Evolutionary conservation across 2,329 filamentous ascomycete species (phyloP).

Genomic region (Blumeriella jaapii): DNA sequence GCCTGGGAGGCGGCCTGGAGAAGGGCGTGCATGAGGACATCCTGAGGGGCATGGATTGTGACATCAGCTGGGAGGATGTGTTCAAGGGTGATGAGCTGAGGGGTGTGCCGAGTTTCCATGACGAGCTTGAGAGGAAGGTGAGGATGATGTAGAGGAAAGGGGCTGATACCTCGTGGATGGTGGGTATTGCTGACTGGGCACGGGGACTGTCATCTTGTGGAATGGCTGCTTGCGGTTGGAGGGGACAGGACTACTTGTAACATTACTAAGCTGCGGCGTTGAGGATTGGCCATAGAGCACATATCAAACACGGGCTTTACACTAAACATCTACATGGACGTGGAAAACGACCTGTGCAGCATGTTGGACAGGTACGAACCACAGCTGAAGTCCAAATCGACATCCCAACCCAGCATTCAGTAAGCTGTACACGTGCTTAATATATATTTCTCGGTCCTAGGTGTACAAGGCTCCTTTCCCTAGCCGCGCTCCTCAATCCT

Average conservation of each 20-base stretch:
- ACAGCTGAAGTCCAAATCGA: no score
- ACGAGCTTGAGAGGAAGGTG: slow-evolving; percentile 88
- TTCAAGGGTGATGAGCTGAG: slow-evolving; percentile 69
- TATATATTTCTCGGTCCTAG: no score
- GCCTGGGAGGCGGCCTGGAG: slow-evolving; percentile 40
- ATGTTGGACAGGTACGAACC: no score
- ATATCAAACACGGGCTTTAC: no score
- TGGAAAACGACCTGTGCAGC: no score
- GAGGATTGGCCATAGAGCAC: slow-evolving; percentile 9
- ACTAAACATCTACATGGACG: no score
- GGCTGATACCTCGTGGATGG: no score
- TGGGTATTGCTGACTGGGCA: neutral
- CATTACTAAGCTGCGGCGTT: slow-evolving; percentile 17
- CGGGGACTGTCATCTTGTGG: neutral
- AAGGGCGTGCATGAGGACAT: slow-evolving; percentile 77
- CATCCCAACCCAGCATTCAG: no score
- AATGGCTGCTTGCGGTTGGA: no score
- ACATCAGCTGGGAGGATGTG: slow-evolving; percentile 87
- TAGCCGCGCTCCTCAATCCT: no score
- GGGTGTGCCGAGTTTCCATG: slow-evolving; percentile 63
- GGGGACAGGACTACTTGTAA: slow-evolving; percentile 12
- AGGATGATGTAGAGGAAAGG: slow-evolving; percentile 62
- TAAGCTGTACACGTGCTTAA: no score
- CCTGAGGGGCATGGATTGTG: slow-evolving; percentile 64
- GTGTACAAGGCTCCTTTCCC: no score